Base-by-base conservation (phyloP, 768 basidiomycete genomes). In the Cystofilobasidium capitatum region DNA sequence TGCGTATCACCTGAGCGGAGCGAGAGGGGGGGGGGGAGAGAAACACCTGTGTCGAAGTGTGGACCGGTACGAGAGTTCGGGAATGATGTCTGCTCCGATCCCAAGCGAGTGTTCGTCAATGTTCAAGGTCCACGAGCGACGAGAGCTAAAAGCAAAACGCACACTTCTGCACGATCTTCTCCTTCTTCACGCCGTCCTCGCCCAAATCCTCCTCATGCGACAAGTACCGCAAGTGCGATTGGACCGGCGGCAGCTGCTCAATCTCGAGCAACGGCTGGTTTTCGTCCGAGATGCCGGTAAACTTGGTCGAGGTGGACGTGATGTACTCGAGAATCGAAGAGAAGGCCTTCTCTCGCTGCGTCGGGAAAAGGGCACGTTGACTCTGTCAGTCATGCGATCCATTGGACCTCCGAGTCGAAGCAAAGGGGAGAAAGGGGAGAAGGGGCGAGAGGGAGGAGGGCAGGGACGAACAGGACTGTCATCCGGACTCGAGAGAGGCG, bases 1-100 rank as follows among this genome's bases (percentile, higher is more conserved):
- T 13, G 3, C 2, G 35, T 63, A n/a, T n/a, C n/a, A n/a, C n/a
- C n/a, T n/a, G 88, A 31, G 86, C 86, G 40, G 88, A 84, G 68
- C 89, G 79, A 13, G 85, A 86, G 73, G 83, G 85, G 14, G 59
- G 13, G n/a, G 72, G 83, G 87, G n/a, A 55, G 35, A 66, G 24
- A 60, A 42, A n/a, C 58, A 69, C 57, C 60, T 55, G 26, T 55
- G 31, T 29, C 24, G n/a, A 36, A 58, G 35, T 33, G 39, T 58
- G 35, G 60, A 64, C 44, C 49, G 29, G 49, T 81, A 81, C 73
- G 86, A 88, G 20, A 90, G 78, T 75, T 91, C 89, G n/a, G 89
- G 89, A 72, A 91, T 88, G 45, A 91, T 79, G 75, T 87, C 89
- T 91, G 73, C 12, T 64, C 69, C 49, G 29, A 55, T n/a, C 13